Evolutionary conservation across 495 filamentous ascomycete species (phyloP).

Genomic region (Pseudoneurospora amorphoporcata): DNA sequence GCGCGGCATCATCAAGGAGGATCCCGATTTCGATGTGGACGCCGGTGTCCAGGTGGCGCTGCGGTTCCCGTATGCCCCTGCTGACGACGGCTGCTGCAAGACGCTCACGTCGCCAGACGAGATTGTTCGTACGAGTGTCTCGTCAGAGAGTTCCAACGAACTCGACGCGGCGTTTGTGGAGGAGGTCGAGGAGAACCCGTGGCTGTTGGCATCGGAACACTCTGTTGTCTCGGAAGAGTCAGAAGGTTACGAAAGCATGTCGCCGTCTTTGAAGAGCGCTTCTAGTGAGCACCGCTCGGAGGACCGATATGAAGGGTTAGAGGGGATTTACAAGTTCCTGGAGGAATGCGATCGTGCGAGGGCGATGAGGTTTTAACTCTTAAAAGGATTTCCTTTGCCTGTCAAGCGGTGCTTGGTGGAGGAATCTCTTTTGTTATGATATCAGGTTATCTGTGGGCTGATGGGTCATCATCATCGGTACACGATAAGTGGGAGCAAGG

Average conservation of each 20-base stretch:
- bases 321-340: constrained; percentile 80
- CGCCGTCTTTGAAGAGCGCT: constrained; percentile 29
- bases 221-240: constrained; percentile 20
- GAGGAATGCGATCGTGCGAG: constrained; percentile 68
- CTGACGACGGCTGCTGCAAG: constrained; percentile 24
- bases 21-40: constrained; percentile 56
- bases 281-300: constrained; percentile 34
- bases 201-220: constrained; percentile 28
- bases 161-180: constrained; percentile 7
- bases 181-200: constrained; percentile 35
- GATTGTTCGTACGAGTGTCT: constrained; percentile 35
- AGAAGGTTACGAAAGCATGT: constrained; percentile 39
- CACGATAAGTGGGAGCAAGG: not conserved
- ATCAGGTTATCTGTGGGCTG: not conserved
- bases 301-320: constrained; percentile 63
- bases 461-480: not conserved
- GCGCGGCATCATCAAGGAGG: constrained; percentile 67
- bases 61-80: constrained; percentile 74
- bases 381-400: not conserved
- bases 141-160: constrained; percentile 27
- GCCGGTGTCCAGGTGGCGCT: constrained; percentile 62
- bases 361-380: constrained; percentile 9
- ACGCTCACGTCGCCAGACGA: constrained; percentile 42
- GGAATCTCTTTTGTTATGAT: not conserved
- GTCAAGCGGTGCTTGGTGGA: not conserved